Evolutionary conservation across 768 basidiomycete species (phyloP), one percentile per base, ranked within the genome.

Genomic region (Paxillus rubicundulus): DNA sequence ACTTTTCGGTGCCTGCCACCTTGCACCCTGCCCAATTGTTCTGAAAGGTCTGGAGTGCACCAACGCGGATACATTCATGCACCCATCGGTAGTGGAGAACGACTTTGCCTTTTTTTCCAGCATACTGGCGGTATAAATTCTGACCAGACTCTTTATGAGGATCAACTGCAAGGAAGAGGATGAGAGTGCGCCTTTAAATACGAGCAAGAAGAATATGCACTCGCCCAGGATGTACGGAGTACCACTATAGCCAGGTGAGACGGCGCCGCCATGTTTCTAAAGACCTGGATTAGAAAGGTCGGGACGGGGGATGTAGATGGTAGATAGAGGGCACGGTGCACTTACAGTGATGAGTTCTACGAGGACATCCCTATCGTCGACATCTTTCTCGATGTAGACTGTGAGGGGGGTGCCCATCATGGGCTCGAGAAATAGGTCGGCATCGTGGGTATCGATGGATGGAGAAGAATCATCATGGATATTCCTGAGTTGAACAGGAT

Each of bases 11-110:
- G 20, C 89, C 90, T 17, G 80, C 84, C 17, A 93, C 81, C 72
- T 87, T 92, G 60, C 87, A 92, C 21, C 82, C 87, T 10, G 85
- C 89, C 82, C 86, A 93, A 60, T 89, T 84, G 51, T 74, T 82
- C 45, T 82, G 78, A 61, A 85, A 92, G 0, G 87, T 89, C 65
- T 89, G 86, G 32, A 93, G 74, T 41, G 79, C 77, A 46, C 81
- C 79, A 6, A 77, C 71, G 59, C 84, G 82, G 60, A 93, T 75
- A 60, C 91, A 93, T 63, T 89, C 86, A 45, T 80, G 78, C 18
- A 90, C 78, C 91, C 91, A 93, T 42, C 80, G 79, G 5, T 81
- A 77, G 60, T 82, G 77, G 7, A 93, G 80, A 2, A 93, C 81
- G 41, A 91, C 73, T 67, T 92, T 92, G 37, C 81, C 82, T 70